Evolutionary conservation across 306 rosid species (phyloP).

Genomic region (Castanea mollissima): DNA sequence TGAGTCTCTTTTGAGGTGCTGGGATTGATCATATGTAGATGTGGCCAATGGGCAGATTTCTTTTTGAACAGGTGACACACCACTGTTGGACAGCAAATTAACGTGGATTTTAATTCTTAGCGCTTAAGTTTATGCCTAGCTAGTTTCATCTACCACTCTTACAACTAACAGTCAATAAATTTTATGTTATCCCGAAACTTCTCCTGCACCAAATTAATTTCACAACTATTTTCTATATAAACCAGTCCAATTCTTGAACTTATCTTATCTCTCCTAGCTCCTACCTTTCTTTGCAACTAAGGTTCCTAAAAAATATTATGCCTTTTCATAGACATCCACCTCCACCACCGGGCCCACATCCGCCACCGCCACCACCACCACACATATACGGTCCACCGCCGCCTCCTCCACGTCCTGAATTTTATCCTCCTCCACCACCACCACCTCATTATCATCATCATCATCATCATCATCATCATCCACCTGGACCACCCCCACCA

Average conservation of each 20-base stretch:
- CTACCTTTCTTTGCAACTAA: no score
- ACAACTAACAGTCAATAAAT: neutral
- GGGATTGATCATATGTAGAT: neutral
- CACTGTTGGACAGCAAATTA: neutral
- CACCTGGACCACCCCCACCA: slow-evolving; percentile 28
- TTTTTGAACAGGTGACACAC: neutral
- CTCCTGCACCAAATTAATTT: neutral
- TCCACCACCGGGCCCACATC: slow-evolving; percentile 13
- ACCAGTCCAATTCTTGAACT: neutral
- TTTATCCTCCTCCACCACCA: slow-evolving; percentile 5
- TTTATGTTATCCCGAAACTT: neutral
- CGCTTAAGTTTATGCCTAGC: no score
- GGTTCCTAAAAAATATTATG: neutral
- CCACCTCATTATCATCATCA: neutral
- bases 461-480: slow-evolving; percentile 11
- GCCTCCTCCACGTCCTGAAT: neutral
- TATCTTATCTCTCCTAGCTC: no score
- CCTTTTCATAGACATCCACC: slow-evolving; percentile 4
- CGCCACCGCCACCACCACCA: slow-evolving; percentile 14
- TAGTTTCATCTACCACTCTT: neutral
- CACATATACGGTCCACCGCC: neutral
- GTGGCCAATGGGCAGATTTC: neutral
- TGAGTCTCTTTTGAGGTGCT: neutral
- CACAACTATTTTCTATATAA: neutral
- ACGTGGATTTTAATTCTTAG: no score